Base-by-base conservation (phyloP, 805 yeast species). In the Jamesozyma jinghongensis region DNA sequence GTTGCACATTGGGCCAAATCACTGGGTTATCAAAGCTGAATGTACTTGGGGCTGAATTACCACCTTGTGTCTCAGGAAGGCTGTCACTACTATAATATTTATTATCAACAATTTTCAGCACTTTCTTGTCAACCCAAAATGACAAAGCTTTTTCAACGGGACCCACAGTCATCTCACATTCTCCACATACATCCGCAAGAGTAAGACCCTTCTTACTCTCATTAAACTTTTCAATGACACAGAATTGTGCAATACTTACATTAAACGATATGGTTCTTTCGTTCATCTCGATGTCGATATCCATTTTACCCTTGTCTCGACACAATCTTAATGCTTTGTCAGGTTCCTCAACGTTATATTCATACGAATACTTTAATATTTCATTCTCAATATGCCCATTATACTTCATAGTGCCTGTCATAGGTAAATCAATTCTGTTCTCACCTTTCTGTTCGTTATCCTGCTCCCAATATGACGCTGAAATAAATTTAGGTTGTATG, bases 381-480 rank as follows among this genome's bases (percentile, higher is more conserved):
- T 38, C 41, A 3, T 31, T 22, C 25, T 38, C 34, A 4, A 42
- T 2, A 2, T 14, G 10, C 2, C 14, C 19, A 17, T 28, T 18
- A 16, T 34, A 35, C 8, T 27, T 31, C 12, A 35, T 18, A 12
- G 6, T 17, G n/a, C n/a, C 6, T 8, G 3, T 28, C 16, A 11
- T 14, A 5, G 10, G 14, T n/a, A 31, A 19, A 4, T 32, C 19
- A 5, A 25, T 22, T 14, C 20, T 17, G 1, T 14, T n/a, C 7
- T 32, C 35, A 19, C 14, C 19, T 7, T 20, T 26, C 14, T 29
- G 19, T 8, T 6, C 17, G 14, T 20, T 20, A 3, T 40, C 32
- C 7, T 36, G 29, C 0, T 88, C 85, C 98, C 98, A 90, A 56
- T 79, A 90, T 16, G 83, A 59, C 45, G 81, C 75, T 1, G 96